Base-by-base conservation (phyloP, 2,329 filamentous ascomycete genomes). In the Alternaria sp. region DNA sequence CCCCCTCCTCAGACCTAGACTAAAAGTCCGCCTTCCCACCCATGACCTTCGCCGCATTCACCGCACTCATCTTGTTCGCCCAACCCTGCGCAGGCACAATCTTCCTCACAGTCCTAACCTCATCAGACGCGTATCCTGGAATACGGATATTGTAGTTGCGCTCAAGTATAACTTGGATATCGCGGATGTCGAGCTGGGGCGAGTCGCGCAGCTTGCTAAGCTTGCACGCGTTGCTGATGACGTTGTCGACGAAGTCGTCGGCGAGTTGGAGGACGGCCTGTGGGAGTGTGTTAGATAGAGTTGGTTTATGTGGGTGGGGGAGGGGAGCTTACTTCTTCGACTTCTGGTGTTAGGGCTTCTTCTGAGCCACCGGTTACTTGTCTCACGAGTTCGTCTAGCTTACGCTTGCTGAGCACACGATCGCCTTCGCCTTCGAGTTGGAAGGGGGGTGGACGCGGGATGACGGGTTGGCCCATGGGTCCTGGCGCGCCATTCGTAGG, bases 51-150 rank as follows among this genome's bases (percentile, higher is more conserved):
- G 94, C 93, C 2, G 94, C 95, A 82, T 97, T 94, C 15, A 99
- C 91, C 23, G 96, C 95, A 75, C 94, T 95, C 91, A 99, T 96
- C 86, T 99, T 99, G 70, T 92, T 91, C 66, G 96, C 95, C 94
- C 96, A 99, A 21, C 89, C 92, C 15, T 91, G 84, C 20, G 93
- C 90, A 2, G 96, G 96, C 78, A 96, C 92, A 57, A 96, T 91
- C 84, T 97, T 97, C 79, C 94, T 90, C 28, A 98, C 95, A 0
- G 94, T 97, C 61, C 96, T 90, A 64, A 97, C 88, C 82, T 99
- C 96, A 76, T 99, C 96, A 4, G 94, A 92, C 0, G 93, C 93
- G 82, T 97, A 98, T 12, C 96, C 96, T 0, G 96, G 96, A 62
- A 99, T 94, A 75, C 90, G 90, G 67, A 90, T 87, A 79, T 88